Percentiles rank a stretch among this genome's conserved stretches.
Evolutionary conservation across 164 flowering plant genomes (phyloP).

Genomic region (Tetrastigma voinierianum): DNA sequence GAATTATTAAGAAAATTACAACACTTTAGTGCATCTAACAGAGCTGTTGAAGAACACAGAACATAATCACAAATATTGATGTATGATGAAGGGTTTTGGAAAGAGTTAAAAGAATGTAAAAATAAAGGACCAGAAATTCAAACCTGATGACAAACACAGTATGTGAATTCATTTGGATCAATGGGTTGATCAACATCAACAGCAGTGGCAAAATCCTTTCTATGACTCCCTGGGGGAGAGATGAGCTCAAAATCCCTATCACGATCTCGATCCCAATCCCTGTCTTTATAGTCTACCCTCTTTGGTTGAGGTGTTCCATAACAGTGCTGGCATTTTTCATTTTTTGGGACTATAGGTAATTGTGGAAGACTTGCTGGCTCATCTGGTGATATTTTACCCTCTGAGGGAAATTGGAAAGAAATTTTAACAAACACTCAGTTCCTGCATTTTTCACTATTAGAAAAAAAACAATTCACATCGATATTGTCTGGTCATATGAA

Average conservation of each 20-base stretch:
- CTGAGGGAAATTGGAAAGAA: conserved; percentile 27
- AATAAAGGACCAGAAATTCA: background rate
- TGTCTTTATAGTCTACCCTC: conserved; percentile 67
- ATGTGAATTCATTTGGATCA: conserved; percentile 98
- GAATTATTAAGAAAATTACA: conserved; percentile 12
- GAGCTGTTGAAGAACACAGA: conserved; percentile 1
- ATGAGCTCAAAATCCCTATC: conserved; percentile 96
- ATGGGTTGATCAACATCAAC: conserved; percentile 85
- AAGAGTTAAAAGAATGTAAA: background rate
- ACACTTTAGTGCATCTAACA: conserved; percentile 3
- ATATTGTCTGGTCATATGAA: too few species aligned
- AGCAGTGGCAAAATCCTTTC: conserved; percentile 63
- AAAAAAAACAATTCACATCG: background rate
- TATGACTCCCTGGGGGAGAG: conserved; percentile 98
- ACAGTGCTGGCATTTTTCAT: conserved; percentile 55
- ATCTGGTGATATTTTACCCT: conserved; percentile 85
- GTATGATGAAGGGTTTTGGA: too few species aligned
- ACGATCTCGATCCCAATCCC: conserved; percentile 92
- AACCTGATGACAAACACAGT: conserved; percentile 98
- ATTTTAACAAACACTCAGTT: conserved; percentile 12
- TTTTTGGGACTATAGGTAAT: conserved; percentile 69
- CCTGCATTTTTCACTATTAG: background rate
- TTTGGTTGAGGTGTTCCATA: conserved; percentile 78
- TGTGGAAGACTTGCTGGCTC: conserved; percentile 95
- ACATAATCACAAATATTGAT: background rate